Evolutionary conservation across 73 alveolate genomes (phyloP), one percentile per base, ranked within the genome.

Genomic region (Paramecium octaurelia): DNA sequence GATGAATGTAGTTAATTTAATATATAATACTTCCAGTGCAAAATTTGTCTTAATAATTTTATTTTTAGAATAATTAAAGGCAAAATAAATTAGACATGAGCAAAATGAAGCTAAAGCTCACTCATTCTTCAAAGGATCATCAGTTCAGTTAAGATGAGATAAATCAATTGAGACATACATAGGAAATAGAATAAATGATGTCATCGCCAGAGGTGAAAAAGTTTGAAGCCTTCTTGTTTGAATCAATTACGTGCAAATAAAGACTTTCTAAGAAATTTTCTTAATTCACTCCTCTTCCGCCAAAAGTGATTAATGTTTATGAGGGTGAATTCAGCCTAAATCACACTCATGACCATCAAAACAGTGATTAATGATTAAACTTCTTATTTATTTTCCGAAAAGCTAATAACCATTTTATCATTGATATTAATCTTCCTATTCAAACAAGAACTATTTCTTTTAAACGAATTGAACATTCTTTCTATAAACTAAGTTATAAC

Each of bases 161-260:
- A 3, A 18, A 54, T 18, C 8, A 54, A 54, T n/a, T 2, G 14
- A 54, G 4, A 18, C 69, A 54, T 4, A 23, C 50, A 27, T 27
- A 18, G 16, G 84, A 64, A 64, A 27, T 64, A 6, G 50, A 64
- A 64, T 12, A 27, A 16, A 21, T 64, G 24, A 0, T 64, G 42
- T 64, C 84, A 64, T 64, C 84, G 9, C 84, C 84, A 2, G 84
- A 64, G n/a, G 84, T 64, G 21, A 64, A 64, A 27, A 64, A 64
- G 11, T 64, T 64, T 64, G 84, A 64, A 64, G 46, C 84, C 9
- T 64, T 64, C 48, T 64, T 64, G 21, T 64, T 27, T 12, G 84
- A 64, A 8, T 64, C 84, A 12, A 11, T 64, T 31, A 64, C 84
- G 1, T 12, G 31, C 14, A 64, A 64, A 64, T 64, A 27, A 34